Percentiles rank a stretch among this genome's conserved stretches.
phyloP scores from a whole-genome alignment of 2,329 filamentous ascomycete species.

The Thelonectria rubi region DNA sequence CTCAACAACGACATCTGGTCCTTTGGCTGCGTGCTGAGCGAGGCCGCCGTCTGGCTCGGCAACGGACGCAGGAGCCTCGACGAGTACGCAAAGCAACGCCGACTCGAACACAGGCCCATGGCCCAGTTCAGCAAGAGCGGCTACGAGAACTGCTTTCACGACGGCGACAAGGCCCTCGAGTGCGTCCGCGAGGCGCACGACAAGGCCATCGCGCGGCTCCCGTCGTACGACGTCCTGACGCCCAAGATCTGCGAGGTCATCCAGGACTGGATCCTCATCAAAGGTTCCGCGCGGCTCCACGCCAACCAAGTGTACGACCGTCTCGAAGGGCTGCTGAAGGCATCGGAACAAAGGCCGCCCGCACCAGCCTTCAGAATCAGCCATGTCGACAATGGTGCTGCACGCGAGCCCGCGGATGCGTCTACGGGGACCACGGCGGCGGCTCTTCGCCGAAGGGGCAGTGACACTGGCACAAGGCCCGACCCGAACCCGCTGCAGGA shows the following conservation, averaged over 20 bases:
- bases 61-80: background rate
- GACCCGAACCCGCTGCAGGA: too few relatives aligned
- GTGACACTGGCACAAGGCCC: too few relatives aligned
- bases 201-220: background rate
- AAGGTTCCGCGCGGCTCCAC: background rate
- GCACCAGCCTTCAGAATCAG: too few relatives aligned
- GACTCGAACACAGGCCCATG: background rate
- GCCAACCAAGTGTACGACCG: background rate
- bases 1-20: conserved; percentile 28
- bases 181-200: conserved; percentile 15
- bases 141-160: conserved; percentile 28
- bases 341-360: too few relatives aligned
- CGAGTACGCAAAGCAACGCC: background rate
- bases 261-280: conserved; percentile 12
- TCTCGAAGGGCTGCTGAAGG: background rate
- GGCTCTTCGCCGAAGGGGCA: too few relatives aligned
- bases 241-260: conserved; percentile 15
- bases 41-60: conserved; percentile 27
- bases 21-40: conserved; percentile 28
- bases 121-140: conserved; percentile 2
- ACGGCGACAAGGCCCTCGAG: background rate
- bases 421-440: too few relatives aligned
- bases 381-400: too few relatives aligned
- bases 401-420: too few relatives aligned
- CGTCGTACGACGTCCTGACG: background rate